Conservation (phyloP, 805 yeast species). For the Teunomyces funiuensis region DNA sequence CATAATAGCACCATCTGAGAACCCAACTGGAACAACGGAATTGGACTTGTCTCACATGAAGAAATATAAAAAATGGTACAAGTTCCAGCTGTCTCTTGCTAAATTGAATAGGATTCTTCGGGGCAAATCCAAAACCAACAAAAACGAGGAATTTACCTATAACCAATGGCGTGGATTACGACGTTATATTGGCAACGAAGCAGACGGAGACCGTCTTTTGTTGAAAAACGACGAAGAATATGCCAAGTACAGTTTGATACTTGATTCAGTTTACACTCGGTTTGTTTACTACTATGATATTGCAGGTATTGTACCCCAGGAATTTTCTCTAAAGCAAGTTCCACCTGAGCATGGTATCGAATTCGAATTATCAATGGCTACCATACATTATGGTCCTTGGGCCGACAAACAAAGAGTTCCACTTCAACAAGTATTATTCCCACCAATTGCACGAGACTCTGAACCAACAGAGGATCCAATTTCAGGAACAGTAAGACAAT, state of each 20-base stretch:
- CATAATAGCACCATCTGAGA: background rate
- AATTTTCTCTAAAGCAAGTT: slow-evolving; percentile 29
- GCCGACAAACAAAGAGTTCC: slow-evolving; percentile 80
- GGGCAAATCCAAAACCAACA: slow-evolving; percentile 7
- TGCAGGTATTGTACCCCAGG: slow-evolving; percentile 49
- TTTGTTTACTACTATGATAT: slow-evolving; percentile 66
- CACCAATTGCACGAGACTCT: slow-evolving; percentile 61
- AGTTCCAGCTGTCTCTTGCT: slow-evolving; percentile 15
- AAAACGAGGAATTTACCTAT: slow-evolving; percentile 6
- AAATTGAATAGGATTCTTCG: background rate
- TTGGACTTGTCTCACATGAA: slow-evolving; percentile 11
- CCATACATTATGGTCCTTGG: slow-evolving; percentile 92
- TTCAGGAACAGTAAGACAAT: slow-evolving; percentile 55
- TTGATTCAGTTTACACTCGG: slow-evolving; percentile 59
- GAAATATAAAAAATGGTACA: slow-evolving; percentile 24
- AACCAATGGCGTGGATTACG: slow-evolving; percentile 74
- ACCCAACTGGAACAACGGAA: background rate
- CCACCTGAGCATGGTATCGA: slow-evolving; percentile 57
- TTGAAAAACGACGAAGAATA: slow-evolving; percentile 62
- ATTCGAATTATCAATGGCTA: slow-evolving; percentile 56
- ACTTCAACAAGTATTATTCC: slow-evolving; percentile 66
- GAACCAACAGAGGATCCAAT: slow-evolving; percentile 27
- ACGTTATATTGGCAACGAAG: slow-evolving; percentile 55
- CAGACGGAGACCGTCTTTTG: slow-evolving; percentile 25
- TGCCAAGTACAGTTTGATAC: slow-evolving; percentile 71